phyloP scores from a whole-genome alignment of 2,329 filamentous ascomycete genomes.

The Blastomyces parvus region DNA sequence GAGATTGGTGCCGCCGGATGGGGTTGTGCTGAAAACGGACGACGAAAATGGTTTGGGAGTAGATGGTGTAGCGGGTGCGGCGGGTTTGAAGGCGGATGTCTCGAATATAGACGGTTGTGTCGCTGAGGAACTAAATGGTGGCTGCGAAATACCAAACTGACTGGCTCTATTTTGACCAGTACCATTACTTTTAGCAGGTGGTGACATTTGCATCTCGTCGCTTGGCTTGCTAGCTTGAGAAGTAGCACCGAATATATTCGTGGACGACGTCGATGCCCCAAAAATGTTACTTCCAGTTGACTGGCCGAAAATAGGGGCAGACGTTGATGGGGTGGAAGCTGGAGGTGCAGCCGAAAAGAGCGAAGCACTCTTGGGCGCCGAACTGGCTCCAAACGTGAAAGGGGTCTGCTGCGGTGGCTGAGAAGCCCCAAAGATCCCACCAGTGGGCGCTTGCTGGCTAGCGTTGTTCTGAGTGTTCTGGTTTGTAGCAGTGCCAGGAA shows the following conservation, averaged over 20 bases:
- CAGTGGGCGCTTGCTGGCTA: slow-evolving; percentile 7
- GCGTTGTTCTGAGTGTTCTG: slow-evolving; percentile 11
- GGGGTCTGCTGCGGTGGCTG: slow-evolving; percentile 7
- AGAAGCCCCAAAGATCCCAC: slow-evolving; percentile 12
- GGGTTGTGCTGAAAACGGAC: slow-evolving; percentile 15
- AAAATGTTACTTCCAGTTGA: slow-evolving; percentile 16
- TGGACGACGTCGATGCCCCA: slow-evolving; percentile 7
- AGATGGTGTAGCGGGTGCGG: not conserved
- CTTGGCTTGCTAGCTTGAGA: slow-evolving; percentile 8
- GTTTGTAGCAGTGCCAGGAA: slow-evolving; percentile 19
- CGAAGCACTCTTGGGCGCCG: not conserved
- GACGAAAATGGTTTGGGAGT: slow-evolving; percentile 5
- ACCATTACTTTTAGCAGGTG: slow-evolving; percentile 21
- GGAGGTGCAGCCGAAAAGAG: slow-evolving; percentile 11
- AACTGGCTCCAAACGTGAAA: slow-evolving; percentile 8
- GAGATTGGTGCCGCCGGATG: slow-evolving; percentile 17
- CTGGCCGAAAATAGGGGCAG: slow-evolving; percentile 23
- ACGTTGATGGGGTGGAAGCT: slow-evolving; percentile 15
- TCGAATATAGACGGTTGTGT: slow-evolving; percentile 10
- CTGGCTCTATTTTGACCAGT: slow-evolving; percentile 16
- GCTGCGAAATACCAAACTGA: slow-evolving; percentile 18
- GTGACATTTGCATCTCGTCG: slow-evolving; percentile 30
- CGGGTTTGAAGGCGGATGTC: slow-evolving; percentile 1
- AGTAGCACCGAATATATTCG: slow-evolving; percentile 15
- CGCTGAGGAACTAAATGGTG: slow-evolving; percentile 18